Evolutionary conservation across 495 filamentous ascomycete genomes (phyloP).

Genomic region (Penicillium macrosclerotiorum): DNA sequence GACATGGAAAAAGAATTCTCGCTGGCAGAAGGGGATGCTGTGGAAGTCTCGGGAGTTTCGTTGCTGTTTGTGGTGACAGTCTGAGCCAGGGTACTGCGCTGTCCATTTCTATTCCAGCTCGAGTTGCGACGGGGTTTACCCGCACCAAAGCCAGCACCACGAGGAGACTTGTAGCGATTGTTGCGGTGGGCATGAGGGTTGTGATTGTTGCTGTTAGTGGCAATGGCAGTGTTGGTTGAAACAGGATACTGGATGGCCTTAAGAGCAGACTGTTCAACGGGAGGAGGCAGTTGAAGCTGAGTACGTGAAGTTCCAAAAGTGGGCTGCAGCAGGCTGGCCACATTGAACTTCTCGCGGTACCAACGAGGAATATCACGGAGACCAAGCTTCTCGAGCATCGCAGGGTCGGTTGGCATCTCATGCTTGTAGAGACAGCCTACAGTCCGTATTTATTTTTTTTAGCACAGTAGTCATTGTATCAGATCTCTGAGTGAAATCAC

Average conservation of each 20-base stretch:
- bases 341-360: conserved; percentile 48
- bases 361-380: conserved; percentile 54
- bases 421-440: conserved; percentile 78
- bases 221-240: not conserved
- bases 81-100: not conserved
- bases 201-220: not conserved
- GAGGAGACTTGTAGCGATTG: conserved; percentile 2
- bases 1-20: not conserved
- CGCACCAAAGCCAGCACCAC: not conserved
- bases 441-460: conserved; percentile 1
- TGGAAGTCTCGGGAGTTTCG: not conserved
- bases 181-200: not conserved
- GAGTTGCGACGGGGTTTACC: not conserved
- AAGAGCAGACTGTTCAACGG: conserved; percentile 10
- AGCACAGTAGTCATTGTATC: not conserved
- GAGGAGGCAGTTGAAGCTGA: conserved; percentile 7
- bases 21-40: not conserved
- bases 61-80: not conserved
- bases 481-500: not conserved
- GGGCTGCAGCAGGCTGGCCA: conserved; percentile 29
- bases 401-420: conserved; percentile 69
- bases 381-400: conserved; percentile 62
- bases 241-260: conserved; percentile 14
- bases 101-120: not conserved
- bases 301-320: conserved; percentile 11